Base-by-base conservation (phyloP, 495 filamentous ascomycete species). In the Pseudevernia furfuracea region DNA sequence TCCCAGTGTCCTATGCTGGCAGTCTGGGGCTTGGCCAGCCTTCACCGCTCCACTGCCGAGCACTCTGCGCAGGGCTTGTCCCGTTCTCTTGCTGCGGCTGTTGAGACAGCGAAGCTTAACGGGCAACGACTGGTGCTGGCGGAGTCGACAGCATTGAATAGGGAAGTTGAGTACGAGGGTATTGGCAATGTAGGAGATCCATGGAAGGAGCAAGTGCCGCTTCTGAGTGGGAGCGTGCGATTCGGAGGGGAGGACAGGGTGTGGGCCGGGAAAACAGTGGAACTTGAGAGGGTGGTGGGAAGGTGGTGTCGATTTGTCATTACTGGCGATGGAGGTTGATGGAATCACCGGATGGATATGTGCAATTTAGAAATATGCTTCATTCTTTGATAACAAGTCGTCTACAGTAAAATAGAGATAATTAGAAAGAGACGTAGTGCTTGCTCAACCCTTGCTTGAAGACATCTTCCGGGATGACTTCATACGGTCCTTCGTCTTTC, bases 61-160 rank as follows among this genome's bases (percentile, higher is more conserved):
- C 92, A 88, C 80, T 92, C 89, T 52, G 90, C 87, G 0, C 91
- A 96, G 72, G 92, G 91, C 1, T 73, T 96, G 8, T 84, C 84
- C 58, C 84, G 85, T 69, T 89, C 86, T 8, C 77, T 89, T 21
- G 82, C 91, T 15, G 73, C 74, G 30, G 75, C 87, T 10, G 84
- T 92, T 36, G 91, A 95, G 68, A 78, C 84, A 11, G 85, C 87
- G 2, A 71, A 70, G 28, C 66, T 66, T 4, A 70, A 69, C 56
- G 63, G 64, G 0, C 69, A 76, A 69, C 69, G 73, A 41, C 70
- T 81, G 36, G 61, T 76, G 34, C 71, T 84, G 30, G 77, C 67
- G 34, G 80, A 82, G 76, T 74, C 74, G 49, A 39, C 46, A 6
- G 44, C 10, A 25, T 36, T 23, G 46, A 23, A 39, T 58, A 59